These are phyloP conservation scores for Bimuria novae-zelandiae DNA, from an alignment of 2,329 filamentous ascomycete species.

Conservation along the genomic window DNA sequence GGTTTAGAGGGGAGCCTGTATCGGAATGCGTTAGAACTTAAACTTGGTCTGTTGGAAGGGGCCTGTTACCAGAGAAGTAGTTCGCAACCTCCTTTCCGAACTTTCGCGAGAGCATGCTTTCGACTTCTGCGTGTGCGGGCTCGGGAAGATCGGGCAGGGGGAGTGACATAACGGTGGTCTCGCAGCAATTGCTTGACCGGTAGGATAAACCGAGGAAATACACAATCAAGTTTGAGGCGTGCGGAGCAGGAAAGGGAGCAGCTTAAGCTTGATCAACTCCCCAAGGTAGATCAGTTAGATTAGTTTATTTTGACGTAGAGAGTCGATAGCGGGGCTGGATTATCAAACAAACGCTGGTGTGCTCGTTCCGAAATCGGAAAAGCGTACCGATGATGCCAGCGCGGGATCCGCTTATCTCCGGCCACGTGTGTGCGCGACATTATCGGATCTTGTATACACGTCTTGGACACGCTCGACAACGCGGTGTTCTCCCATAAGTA, in stretches of 20 bases:
- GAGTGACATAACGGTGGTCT: constrained; percentile 29
- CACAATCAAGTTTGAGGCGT: neutral
- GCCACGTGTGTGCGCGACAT: neutral
- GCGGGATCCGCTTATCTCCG: neutral
- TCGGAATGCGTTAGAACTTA: neutral
- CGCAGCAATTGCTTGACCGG: neutral
- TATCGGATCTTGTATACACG: too few species aligned
- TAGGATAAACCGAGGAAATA: neutral
- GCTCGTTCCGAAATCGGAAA: constrained; percentile 5
- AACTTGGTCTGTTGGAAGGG: neutral
- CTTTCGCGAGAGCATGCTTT: constrained; percentile 74
- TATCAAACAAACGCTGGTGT: neutral
- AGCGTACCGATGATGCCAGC: neutral
- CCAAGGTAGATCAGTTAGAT: too few species aligned
- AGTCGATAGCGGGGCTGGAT: neutral
- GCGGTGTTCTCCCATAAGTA: too few species aligned
- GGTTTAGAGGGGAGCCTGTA: constrained; percentile 72
- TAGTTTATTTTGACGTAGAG: neutral
- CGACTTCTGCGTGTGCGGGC: constrained; percentile 62
- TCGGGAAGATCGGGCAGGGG: constrained; percentile 57
- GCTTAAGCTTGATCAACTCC: too few species aligned
- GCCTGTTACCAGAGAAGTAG: constrained; percentile 75
- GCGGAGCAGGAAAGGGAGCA: neutral
- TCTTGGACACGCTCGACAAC: too few species aligned
- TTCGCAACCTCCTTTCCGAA: constrained; percentile 82